Percentiles rank a stretch among this genome's conserved stretches.
Evolutionary conservation across 2,329 filamentous ascomycete genomes (phyloP).

Genomic region (Hirsutella thompsonii): DNA sequence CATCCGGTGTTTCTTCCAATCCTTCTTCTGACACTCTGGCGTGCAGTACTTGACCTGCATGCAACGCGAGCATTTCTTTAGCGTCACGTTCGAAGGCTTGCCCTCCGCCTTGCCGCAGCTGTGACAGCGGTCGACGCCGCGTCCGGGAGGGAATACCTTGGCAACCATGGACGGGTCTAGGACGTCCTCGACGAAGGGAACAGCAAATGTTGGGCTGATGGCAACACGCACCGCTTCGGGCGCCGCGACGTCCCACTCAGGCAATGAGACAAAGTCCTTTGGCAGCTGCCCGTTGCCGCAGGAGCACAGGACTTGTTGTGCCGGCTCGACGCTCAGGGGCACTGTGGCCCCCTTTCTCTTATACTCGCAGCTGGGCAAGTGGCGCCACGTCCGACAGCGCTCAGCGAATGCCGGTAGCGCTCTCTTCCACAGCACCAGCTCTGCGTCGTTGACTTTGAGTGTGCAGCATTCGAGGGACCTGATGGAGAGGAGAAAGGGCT

Average conservation of each 20-base stretch:
- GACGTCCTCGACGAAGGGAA: slow-evolving; percentile 27
- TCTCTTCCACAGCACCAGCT: slow-evolving; percentile 40
- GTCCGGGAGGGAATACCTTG: background rate
- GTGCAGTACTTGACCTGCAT: slow-evolving; percentile 35
- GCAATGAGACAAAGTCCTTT: slow-evolving; percentile 22
- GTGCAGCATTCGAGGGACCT: slow-evolving; percentile 22
- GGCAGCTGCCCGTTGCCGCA: slow-evolving; percentile 32
- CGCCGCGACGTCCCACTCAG: slow-evolving; percentile 28
- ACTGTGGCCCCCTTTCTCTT: slow-evolving; percentile 17
- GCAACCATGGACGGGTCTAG: slow-evolving; percentile 5
- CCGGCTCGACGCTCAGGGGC: slow-evolving; percentile 24
- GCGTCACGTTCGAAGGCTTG: slow-evolving; percentile 10
- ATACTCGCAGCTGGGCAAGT: slow-evolving; percentile 30
- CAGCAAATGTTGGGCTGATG: slow-evolving; percentile 41
- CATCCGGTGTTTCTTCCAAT: slow-evolving; percentile 38
- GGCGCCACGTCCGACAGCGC: slow-evolving; percentile 34
- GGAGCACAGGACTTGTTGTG: slow-evolving; percentile 26
- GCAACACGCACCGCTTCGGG: slow-evolving; percentile 38
- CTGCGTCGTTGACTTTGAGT: slow-evolving; percentile 36
- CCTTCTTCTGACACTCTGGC: slow-evolving; percentile 35
- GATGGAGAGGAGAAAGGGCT: slow-evolving; percentile 24
- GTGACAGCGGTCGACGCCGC: slow-evolving; percentile 17
- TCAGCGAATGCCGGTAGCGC: slow-evolving; percentile 30
- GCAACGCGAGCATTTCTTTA: slow-evolving; percentile 34
- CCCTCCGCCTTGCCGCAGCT: slow-evolving; percentile 22